Base-by-base conservation (phyloP, 805 yeast genomes). In the Suhomyces tanzawaensis region DNA sequence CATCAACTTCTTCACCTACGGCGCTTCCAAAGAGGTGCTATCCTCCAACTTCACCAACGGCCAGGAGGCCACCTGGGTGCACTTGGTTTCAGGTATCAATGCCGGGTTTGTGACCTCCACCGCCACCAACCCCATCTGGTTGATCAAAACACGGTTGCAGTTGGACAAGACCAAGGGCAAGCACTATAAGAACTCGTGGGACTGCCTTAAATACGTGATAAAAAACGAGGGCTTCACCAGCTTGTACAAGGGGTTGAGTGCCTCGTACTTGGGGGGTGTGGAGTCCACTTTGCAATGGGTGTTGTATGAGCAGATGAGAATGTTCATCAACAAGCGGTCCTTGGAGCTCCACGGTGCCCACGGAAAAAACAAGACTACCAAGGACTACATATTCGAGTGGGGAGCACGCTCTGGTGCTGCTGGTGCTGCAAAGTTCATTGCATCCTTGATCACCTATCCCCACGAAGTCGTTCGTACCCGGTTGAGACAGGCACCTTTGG, bases 221-320 rank as follows among this genome's bases (percentile, higher is more conserved):
- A 74, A 71, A 44, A 70, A 75, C 32, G 99, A 93, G 60, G 99
- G 99, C 19, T 48, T 89, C 23, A 52, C 53, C 6, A 90, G 96
- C 17, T 69, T 93, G 22, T 93, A 93, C 57, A 79, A 81, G 50
- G 99, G 99, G n/a, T 68, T 93, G 39, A 80, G 91, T 29, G 98
- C 98, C 0, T 87, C 96, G 1, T 93, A 93, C 59, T 66, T 93
- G 45, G 99, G 99, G 4, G 90, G 96, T 0, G 81, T 76, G 2
- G 99, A 93, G 66, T 82, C 95, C 32, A 87, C 97, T 1, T 64
- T 93, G 39, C 99, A 93, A 61, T 93, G 99, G 99, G 85, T 93
- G 17, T 72, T 93, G 29, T 93, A 93, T 56, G 99, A 93, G 63
- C 96, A 88, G 60, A 90, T 93, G 96, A 87, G 85, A 58, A 52